Percentiles rank a stretch among this genome's conserved stretches.
Evolutionary conservation across 108 stramenopile species (phyloP).

Genomic region (Pseudonitzschia multistriata): DNA sequence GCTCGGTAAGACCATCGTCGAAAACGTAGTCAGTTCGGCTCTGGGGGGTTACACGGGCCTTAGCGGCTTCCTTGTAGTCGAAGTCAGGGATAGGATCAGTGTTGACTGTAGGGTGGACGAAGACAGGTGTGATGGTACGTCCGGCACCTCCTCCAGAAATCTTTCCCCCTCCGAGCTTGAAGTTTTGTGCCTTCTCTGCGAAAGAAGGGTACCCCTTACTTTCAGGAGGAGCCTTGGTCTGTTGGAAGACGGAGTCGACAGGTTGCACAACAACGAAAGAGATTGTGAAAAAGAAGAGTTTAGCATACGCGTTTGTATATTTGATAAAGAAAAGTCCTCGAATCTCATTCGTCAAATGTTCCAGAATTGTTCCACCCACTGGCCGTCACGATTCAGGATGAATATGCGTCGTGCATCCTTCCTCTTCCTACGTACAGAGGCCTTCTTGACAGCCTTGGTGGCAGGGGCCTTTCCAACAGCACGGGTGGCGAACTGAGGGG

Average conservation of each 20-base stretch:
- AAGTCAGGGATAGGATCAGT: conserved; percentile 30
- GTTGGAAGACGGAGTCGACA: not conserved
- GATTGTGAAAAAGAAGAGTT: no score
- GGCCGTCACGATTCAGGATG: no score
- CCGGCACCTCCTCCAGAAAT: conserved; percentile 36
- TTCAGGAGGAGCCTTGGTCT: conserved; percentile 27
- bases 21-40: conserved; percentile 27
- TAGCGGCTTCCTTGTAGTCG: conserved; percentile 47
- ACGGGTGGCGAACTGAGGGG: conserved; percentile 49
- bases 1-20: conserved; percentile 59
- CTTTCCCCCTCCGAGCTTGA: conserved; percentile 20
- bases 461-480: conserved; percentile 39
- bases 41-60: conserved; percentile 28
- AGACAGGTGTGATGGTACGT: conserved; percentile 26
- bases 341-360: no score
- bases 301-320: no score
- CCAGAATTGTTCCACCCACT: no score
- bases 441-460: conserved; percentile 23
- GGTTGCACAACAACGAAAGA: no score
- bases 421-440: not conserved
- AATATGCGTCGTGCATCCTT: no score
- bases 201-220: conserved; percentile 53
- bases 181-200: conserved; percentile 28
- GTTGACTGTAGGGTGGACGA: conserved; percentile 35
- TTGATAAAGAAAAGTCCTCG: not conserved